A percentile compares a stretch with the other conserved stretches of the same genome.
Conservation (phyloP, 352 stramenopile species). For the Phytophthora kernoviae region DNA sequence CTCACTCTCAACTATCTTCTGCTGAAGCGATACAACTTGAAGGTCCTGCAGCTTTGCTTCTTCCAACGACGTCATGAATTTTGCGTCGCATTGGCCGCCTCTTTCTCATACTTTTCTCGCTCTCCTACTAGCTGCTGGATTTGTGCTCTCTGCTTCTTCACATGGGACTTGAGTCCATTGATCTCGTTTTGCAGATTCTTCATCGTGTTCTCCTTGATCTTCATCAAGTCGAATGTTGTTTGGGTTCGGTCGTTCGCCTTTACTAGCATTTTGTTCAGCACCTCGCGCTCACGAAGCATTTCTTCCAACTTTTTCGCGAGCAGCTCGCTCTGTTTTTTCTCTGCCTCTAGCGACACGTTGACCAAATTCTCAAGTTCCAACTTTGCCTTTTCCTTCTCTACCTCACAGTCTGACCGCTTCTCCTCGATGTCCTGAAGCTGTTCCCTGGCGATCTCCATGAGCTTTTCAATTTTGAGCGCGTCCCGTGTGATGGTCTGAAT, state of each 20-base stretch:
- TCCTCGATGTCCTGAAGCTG: conserved; percentile 73
- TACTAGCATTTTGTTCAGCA: conserved; percentile 89
- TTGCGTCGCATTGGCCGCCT: conserved; percentile 76
- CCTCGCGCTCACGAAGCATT: conserved; percentile 75
- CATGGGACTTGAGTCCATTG: conserved; percentile 75
- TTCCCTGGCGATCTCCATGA: conserved; percentile 73
- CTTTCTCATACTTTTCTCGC: conserved; percentile 88
- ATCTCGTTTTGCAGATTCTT: conserved; percentile 93
- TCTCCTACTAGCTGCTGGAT: conserved; percentile 89
- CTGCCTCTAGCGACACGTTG: conserved; percentile 63
- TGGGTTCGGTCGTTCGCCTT: conserved; percentile 82
- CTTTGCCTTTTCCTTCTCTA: conserved; percentile 70
- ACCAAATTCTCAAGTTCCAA: conserved; percentile 67
- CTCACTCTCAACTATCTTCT: conserved; percentile 80
- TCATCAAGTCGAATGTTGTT: conserved; percentile 89
- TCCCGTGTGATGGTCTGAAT: conserved; percentile 60
- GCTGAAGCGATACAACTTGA: conserved; percentile 70
- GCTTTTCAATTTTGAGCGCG: conserved; percentile 74
- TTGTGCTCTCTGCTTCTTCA: conserved; percentile 75
- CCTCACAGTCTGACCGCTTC: conserved; percentile 62
- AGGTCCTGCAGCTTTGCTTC: conserved; percentile 82
- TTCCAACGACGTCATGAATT: conserved; percentile 85
- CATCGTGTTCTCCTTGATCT: conserved; percentile 91
- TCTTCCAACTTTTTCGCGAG: conserved; percentile 84
- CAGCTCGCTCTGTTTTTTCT: conserved; percentile 74